Percentiles rank a stretch among this genome's conserved stretches.
These are phyloP conservation scores for Diplosphaera chodatii DNA, from an alignment of 139 green algal genomes.

Conservation along the genomic window DNA sequence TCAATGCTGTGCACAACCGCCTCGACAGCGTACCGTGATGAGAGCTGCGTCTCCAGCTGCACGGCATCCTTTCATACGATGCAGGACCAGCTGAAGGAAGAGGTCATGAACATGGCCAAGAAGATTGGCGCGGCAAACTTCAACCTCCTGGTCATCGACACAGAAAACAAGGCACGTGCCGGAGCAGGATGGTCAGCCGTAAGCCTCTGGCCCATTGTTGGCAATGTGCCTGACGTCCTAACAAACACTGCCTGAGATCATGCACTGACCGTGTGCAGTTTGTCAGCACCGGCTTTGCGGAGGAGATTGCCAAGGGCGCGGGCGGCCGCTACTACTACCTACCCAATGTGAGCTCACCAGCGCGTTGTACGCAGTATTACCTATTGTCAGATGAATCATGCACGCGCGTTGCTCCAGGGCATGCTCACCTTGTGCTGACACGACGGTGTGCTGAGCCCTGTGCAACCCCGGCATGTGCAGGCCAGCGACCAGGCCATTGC, in stretches of 20 bases:
- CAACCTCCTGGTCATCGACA: slow-evolving; percentile 97
- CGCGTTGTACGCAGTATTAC: too few relatives aligned
- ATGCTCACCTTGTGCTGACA: too few relatives aligned
- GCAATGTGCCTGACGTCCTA: too few relatives aligned
- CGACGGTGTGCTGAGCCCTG: background rate
- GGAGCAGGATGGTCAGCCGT: too few relatives aligned
- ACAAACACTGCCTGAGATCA: background rate
- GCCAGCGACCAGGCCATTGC: slow-evolving; percentile 85
- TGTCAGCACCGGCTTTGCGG: slow-evolving; percentile 97
- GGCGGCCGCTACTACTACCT: slow-evolving; percentile 93
- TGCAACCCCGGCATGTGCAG: too few relatives aligned
- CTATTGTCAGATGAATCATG: background rate
- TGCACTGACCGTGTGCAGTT: slow-evolving; percentile 58
- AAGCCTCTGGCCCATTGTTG: too few relatives aligned
- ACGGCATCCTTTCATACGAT: too few relatives aligned
- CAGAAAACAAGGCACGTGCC: slow-evolving; percentile 73
- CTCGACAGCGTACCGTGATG: too few relatives aligned
- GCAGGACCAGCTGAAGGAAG: slow-evolving; percentile 44
- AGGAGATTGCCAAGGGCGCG: slow-evolving; percentile 86
- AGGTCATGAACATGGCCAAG: slow-evolving; percentile 92
- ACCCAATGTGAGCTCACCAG: slow-evolving; percentile 63
- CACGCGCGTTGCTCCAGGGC: background rate
- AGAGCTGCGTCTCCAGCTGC: too few relatives aligned
- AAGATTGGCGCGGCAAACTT: slow-evolving; percentile 59
- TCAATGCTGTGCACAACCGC: too few relatives aligned